Conservation (phyloP, 805 yeast species). For the Suhomyces prunicola region DNA sequence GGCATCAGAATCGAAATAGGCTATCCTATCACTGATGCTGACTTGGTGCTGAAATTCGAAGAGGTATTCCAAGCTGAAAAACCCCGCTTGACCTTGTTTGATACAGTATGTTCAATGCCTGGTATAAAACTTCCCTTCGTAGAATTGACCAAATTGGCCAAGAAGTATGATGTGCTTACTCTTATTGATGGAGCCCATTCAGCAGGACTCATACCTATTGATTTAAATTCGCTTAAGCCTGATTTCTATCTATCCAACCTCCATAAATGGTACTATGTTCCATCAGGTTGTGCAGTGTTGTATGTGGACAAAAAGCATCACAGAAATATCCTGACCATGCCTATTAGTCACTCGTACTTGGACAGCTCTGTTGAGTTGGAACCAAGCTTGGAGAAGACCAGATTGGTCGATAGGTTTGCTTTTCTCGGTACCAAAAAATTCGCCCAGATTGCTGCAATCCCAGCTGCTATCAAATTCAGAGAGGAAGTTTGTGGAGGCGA, state of each 20-base stretch:
- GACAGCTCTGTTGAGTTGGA: slow-evolving; percentile 26
- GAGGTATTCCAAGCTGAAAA: slow-evolving; percentile 16
- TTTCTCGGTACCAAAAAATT: slow-evolving; percentile 50
- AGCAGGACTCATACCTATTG: slow-evolving; percentile 51
- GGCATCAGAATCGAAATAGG: slow-evolving; percentile 14
- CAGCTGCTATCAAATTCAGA: slow-evolving; percentile 54
- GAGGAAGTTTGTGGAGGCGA: slow-evolving; percentile 60
- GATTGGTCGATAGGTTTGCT: slow-evolving; percentile 45
- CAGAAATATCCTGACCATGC: slow-evolving; percentile 49
- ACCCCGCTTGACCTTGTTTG: slow-evolving; percentile 49
- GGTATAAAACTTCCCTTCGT: slow-evolving; percentile 58
- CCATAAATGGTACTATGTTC: slow-evolving; percentile 67
- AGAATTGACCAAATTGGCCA: slow-evolving; percentile 43
- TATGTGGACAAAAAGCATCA: slow-evolving; percentile 57
- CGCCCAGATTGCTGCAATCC: slow-evolving; percentile 40
- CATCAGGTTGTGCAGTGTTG: slow-evolving; percentile 56
- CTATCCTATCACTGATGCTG: slow-evolving; percentile 15
- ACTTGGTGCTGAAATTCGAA: slow-evolving; percentile 22
- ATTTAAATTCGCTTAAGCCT: slow-evolving; percentile 43
- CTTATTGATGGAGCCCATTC: slow-evolving; percentile 74
- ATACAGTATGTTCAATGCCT: slow-evolving; percentile 63
- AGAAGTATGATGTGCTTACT: slow-evolving; percentile 45
- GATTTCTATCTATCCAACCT: slow-evolving; percentile 62
- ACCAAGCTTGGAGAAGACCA: slow-evolving; percentile 17
- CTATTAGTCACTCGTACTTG: slow-evolving; percentile 50